A percentile compares a stretch with the other conserved stretches of the same genome.
These are phyloP conservation scores for Coprinopsis cinerea DNA, from an alignment of 768 basidiomycete genomes.

Conservation along the genomic window DNA sequence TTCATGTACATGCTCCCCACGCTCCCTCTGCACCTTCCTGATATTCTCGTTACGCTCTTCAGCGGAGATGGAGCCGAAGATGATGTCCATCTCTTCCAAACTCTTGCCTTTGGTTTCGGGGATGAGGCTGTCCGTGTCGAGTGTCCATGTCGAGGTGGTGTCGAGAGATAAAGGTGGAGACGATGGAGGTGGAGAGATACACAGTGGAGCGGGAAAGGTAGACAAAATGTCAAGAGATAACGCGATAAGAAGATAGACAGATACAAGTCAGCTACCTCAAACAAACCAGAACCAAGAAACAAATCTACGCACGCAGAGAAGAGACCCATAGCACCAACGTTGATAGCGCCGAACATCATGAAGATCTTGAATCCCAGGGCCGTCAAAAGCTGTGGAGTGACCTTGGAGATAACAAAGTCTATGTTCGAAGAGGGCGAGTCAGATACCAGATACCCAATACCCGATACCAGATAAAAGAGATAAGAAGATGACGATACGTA, in stretches of 20 bases:
- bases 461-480: too few species aligned
- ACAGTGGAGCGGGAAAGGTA: too few species aligned
- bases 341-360: conserved; percentile 71
- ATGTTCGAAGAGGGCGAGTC: too few species aligned
- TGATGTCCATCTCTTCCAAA: conserved; percentile 49
- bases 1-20: background rate
- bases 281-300: background rate
- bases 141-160: background rate
- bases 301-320: conserved; percentile 51
- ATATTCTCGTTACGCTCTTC: conserved; percentile 53
- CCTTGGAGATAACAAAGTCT: conserved; percentile 72
- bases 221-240: too few species aligned
- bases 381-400: conserved; percentile 58
- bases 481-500: conserved; percentile 26
- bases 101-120: conserved; percentile 58
- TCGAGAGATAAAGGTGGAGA: too few species aligned
- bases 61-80: conserved; percentile 49
- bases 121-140: conserved; percentile 34
- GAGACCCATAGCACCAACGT: conserved; percentile 61
- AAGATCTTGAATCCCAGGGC: conserved; percentile 69
- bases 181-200: too few species aligned
- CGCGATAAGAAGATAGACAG: too few species aligned
- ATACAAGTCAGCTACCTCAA: too few species aligned
- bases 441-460: too few species aligned
- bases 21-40: conserved; percentile 36